Conservation (phyloP, 139 green algal genomes). For the Tetradesmus lagerheimii region DNA sequence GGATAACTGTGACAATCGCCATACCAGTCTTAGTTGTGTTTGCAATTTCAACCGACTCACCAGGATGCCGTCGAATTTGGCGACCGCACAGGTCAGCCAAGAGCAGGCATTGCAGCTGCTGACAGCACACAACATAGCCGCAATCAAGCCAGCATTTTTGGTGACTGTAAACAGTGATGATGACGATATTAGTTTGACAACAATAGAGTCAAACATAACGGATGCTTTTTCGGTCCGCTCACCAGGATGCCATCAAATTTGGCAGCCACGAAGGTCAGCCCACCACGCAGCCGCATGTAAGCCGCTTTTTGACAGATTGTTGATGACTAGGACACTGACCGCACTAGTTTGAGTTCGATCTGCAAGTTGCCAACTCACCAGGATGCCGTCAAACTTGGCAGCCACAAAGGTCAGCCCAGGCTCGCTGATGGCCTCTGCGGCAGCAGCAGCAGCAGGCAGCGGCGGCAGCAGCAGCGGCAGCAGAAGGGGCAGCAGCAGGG, state of each 20-base stretch:
- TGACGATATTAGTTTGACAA: too few species aligned
- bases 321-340: too few species aligned
- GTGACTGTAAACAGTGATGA: too few species aligned
- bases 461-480: slow-evolving; percentile 1
- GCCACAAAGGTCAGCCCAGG: slow-evolving; percentile 95
- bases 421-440: slow-evolving; percentile 85
- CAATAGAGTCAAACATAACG: too few species aligned
- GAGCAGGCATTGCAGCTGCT: slow-evolving; percentile 44
- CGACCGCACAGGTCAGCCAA: slow-evolving; percentile 93
- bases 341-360: too few species aligned
- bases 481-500: background rate
- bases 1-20: too few species aligned
- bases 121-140: too few species aligned
- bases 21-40: too few species aligned
- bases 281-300: slow-evolving; percentile 39
- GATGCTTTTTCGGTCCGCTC: background rate
- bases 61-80: slow-evolving; percentile 99
- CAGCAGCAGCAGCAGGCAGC: slow-evolving; percentile 20
- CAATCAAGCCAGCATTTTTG: too few species aligned
- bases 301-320: too few species aligned
- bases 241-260: slow-evolving; percentile 99
- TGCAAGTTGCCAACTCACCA: too few species aligned
- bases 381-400: slow-evolving; percentile 98
- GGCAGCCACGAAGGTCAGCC: slow-evolving; percentile 93
- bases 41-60: too few species aligned